A percentile compares a stretch with the other conserved stretches of the same genome.
Conservation (phyloP, 441 rosid species). For the Adansonia gregorii region DNA sequence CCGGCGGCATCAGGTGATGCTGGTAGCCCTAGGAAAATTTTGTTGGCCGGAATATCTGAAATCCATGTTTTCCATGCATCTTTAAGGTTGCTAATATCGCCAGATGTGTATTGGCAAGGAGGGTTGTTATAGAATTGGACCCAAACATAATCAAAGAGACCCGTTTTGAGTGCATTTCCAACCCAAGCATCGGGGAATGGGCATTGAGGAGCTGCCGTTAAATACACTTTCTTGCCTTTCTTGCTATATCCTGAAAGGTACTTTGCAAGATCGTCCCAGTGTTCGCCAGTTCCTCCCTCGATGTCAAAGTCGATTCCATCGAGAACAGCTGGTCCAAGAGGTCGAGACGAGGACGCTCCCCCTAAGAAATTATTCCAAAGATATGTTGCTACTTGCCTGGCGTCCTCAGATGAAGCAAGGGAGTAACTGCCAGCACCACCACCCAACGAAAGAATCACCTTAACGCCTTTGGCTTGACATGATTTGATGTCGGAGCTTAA, state of each 20-base stretch:
- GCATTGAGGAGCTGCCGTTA: constrained; percentile 26
- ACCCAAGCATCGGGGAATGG: constrained; percentile 25
- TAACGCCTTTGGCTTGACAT: constrained; percentile 21
- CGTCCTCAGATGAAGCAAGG: constrained; percentile 16
- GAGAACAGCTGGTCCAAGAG: background rate
- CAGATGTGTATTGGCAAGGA: constrained; percentile 30
- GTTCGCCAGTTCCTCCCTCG: background rate
- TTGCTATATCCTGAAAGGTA: constrained; percentile 10
- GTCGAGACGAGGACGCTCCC: background rate
- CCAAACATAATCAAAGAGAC: constrained; percentile 25
- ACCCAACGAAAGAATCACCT: constrained; percentile 23
- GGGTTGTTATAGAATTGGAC: constrained; percentile 30
- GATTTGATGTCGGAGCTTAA: constrained; percentile 26
- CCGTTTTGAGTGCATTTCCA: constrained; percentile 3
- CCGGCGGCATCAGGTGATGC: constrained; percentile 25
- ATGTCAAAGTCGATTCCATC: constrained; percentile 1
- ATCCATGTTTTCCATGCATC: constrained; percentile 16
- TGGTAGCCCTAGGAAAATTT: constrained; percentile 28
- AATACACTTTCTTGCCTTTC: background rate
- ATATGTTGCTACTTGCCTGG: constrained; percentile 23
- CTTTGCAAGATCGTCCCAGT: constrained; percentile 26
- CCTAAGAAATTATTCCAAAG: constrained; percentile 16
- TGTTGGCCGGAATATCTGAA: constrained; percentile 17
- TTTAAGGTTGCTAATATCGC: constrained; percentile 30
- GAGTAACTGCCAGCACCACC: constrained; percentile 13